Percentiles rank a stretch among this genome's conserved stretches.
Evolutionary conservation across 371 early-diverging fungal genomes (phyloP).

Genomic region (Zychaea mexicana): DNA sequence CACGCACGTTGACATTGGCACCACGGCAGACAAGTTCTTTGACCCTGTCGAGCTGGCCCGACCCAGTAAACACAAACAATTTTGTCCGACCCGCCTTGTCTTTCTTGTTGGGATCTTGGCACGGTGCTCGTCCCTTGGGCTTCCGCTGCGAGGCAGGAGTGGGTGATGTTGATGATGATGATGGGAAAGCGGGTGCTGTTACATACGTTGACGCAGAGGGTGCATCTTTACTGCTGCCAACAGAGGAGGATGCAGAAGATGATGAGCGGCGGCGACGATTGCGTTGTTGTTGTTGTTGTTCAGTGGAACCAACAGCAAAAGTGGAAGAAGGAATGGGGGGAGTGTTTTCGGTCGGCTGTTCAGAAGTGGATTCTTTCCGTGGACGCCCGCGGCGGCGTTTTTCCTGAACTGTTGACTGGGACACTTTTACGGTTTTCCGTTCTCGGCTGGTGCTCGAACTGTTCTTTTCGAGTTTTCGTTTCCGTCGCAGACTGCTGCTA

Average conservation of each 20-base stretch:
- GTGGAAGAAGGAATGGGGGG: neutral
- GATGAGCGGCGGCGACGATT: neutral
- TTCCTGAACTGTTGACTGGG: neutral
- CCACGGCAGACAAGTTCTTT: constrained; percentile 48
- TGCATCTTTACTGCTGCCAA: neutral
- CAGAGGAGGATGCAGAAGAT: neutral
- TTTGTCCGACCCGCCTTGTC: constrained; percentile 65
- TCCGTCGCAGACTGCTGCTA: neutral
- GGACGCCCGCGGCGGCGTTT: constrained; percentile 18
- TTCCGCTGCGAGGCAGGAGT: too few relatives aligned
- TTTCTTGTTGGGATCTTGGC: constrained; percentile 49
- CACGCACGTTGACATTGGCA: constrained; percentile 60
- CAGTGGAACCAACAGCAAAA: neutral
- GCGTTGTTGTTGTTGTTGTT: constrained; percentile 6
- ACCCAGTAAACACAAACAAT: constrained; percentile 53
- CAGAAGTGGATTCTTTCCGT: constrained; percentile 10
- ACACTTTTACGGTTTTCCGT: constrained; percentile 3
- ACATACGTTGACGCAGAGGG: too few relatives aligned
- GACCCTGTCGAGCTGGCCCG: constrained; percentile 48
- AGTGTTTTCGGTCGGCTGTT: neutral
- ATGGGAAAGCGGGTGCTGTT: too few relatives aligned
- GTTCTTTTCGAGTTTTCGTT: constrained; percentile 5
- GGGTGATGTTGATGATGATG: too few relatives aligned
- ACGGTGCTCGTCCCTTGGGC: constrained; percentile 24
- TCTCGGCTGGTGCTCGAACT: neutral